Conservation (phyloP, 1,284 basidiomycete species). For the Cryptococcus sp. region DNA sequence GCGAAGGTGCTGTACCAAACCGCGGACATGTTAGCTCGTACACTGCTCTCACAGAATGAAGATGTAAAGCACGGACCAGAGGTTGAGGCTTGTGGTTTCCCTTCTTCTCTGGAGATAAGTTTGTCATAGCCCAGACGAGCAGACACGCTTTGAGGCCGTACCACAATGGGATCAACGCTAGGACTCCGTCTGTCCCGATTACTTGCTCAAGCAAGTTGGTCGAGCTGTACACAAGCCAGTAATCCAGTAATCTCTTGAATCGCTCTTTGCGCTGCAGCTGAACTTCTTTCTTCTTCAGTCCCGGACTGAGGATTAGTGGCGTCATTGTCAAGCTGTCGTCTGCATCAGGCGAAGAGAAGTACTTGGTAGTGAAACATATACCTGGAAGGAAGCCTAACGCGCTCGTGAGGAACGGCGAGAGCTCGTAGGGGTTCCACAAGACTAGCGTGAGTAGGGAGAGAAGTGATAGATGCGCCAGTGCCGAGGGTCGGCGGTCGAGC, state of each 20-base stretch:
- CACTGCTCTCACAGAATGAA: too few relatives aligned
- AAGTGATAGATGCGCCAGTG: slow-evolving; percentile 9
- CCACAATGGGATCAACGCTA: slow-evolving; percentile 13
- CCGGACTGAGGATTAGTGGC: neutral
- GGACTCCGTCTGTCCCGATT: slow-evolving; percentile 3
- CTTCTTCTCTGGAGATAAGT: neutral
- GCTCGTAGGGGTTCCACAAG: slow-evolving; percentile 15
- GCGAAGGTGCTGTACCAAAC: too few relatives aligned
- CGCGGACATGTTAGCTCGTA: too few relatives aligned
- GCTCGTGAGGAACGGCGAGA: slow-evolving; percentile 9
- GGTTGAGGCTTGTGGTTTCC: slow-evolving; percentile 8
- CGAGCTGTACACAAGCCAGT: slow-evolving; percentile 15
- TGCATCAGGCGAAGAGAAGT: neutral
- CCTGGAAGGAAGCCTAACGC: slow-evolving; percentile 4
- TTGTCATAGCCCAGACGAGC: slow-evolving; percentile 8
- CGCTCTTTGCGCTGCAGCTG: neutral
- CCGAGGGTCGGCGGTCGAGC: slow-evolving; percentile 18
- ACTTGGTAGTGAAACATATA: neutral
- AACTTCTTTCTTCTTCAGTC: slow-evolving; percentile 8
- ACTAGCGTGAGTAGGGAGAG: slow-evolving; percentile 10
- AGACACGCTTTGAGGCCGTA: slow-evolving; percentile 7
- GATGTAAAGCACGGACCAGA: slow-evolving; percentile 3
- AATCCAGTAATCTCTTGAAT: slow-evolving; percentile 12
- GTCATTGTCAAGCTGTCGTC: neutral
- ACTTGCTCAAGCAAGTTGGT: slow-evolving; percentile 4